These are phyloP conservation scores for Plantago elongata DNA, from an alignment of 257 asterid genomes.

Conservation along the genomic window DNA sequence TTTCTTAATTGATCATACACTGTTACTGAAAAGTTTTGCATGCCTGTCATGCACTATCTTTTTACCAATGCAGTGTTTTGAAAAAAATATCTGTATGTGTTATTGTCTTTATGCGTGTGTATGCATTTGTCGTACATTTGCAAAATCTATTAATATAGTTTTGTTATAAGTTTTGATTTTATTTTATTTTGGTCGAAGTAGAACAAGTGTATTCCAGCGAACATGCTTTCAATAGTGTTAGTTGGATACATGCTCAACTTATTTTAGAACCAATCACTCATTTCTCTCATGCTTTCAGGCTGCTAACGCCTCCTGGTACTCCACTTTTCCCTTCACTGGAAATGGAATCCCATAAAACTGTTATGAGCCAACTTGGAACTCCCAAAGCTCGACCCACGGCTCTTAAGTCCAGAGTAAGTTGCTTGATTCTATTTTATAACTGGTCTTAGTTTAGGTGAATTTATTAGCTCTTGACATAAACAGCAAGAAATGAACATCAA, in stretches of 20 bases:
- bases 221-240: neutral
- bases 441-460: constrained; percentile 6
- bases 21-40: no score
- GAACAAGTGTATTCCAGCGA: neutral
- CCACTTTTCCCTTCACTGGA: constrained; percentile 97
- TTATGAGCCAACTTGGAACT: constrained; percentile 70
- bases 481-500: neutral
- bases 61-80: neutral
- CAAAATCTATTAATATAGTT: no score
- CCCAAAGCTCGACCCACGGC: constrained; percentile 84
- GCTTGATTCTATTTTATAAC: constrained; percentile 6
- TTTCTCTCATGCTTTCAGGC: constrained; percentile 52
- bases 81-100: neutral
- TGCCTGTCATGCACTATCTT: neutral
- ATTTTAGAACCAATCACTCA: constrained; percentile 5
- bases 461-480: constrained; percentile 7
- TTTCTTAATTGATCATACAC: no score
- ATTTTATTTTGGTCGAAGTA: neutral
- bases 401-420: constrained; percentile 84
- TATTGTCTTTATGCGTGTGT: no score
- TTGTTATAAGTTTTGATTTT: no score
- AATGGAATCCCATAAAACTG: constrained; percentile 77
- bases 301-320: constrained; percentile 96
- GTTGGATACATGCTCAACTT: constrained; percentile 8
- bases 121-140: no score